A percentile compares a stretch with the other conserved stretches of the same genome.
Conservation (phyloP, 768 basidiomycete genomes). For the Amanita subjunquillea region DNA sequence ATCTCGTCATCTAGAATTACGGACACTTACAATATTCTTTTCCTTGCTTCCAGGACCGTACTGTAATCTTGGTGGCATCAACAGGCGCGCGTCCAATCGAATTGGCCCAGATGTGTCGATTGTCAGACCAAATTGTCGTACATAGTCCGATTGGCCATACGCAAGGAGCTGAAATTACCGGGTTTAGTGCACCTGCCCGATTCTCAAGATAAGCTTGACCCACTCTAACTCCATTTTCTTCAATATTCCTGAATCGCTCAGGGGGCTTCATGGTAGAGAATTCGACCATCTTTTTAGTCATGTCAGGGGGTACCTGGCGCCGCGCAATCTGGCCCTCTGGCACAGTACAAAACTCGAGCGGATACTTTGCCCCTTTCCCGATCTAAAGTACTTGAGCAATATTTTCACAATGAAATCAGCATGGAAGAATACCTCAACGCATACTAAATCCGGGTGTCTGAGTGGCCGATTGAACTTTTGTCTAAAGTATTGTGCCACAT, state of each 20-base stretch:
- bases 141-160: conserved; percentile 65
- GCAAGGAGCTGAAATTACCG: conserved; percentile 32
- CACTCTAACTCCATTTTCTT: conserved; percentile 38
- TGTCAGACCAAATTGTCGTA: conserved; percentile 57
- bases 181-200: neutral
- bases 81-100: conserved; percentile 41
- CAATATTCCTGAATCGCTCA: conserved; percentile 47
- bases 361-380: conserved; percentile 49
- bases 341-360: conserved; percentile 58
- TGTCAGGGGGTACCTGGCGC: conserved; percentile 60
- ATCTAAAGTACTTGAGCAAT: conserved; percentile 28
- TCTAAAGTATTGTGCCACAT: conserved; percentile 13
- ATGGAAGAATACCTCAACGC: conserved; percentile 34
- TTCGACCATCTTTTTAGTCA: conserved; percentile 48
- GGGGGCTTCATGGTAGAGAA: conserved; percentile 59
- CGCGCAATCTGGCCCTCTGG: conserved; percentile 59
- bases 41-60: conserved; percentile 51
- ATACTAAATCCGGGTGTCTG: conserved; percentile 35
- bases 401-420: neutral
- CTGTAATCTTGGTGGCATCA: conserved; percentile 51
- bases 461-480: conserved; percentile 20
- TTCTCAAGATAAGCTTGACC: neutral
- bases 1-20: neutral
- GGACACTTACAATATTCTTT: conserved; percentile 36
- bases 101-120: conserved; percentile 43